These are phyloP conservation scores for Fusarium sp. DNA, from an alignment of 2,329 filamentous ascomycete genomes.

Conservation along the genomic window DNA sequence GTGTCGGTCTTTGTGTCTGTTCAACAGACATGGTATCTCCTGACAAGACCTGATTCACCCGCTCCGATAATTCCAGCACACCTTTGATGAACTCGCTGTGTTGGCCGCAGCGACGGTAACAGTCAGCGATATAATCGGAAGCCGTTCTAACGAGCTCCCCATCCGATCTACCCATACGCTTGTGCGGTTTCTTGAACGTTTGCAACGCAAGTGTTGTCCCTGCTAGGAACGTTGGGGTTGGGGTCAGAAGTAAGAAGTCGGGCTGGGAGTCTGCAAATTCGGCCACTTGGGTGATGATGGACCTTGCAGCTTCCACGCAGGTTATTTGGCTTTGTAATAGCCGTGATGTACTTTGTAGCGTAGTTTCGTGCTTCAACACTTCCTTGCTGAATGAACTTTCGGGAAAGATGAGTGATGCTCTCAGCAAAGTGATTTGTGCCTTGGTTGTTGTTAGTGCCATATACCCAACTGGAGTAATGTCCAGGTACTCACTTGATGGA, in stretches of 20 bases:
- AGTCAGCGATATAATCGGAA: slow-evolving; percentile 33
- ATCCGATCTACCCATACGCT: slow-evolving; percentile 43
- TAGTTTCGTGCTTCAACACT: slow-evolving; percentile 33
- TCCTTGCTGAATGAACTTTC: slow-evolving; percentile 34
- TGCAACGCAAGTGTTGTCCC: slow-evolving; percentile 37
- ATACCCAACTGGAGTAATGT: not conserved
- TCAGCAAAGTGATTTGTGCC: slow-evolving; percentile 41
- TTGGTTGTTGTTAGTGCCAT: not conserved
- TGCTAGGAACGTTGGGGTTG: slow-evolving; percentile 36
- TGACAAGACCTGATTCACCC: slow-evolving; percentile 36
- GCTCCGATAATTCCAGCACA: slow-evolving; percentile 27
- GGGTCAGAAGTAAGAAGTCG: slow-evolving; percentile 33
- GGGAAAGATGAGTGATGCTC: slow-evolving; percentile 40
- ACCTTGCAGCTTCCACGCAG: slow-evolving; percentile 39
- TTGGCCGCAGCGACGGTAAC: slow-evolving; percentile 30
- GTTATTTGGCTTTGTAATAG: slow-evolving; percentile 38
- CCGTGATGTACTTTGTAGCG: slow-evolving; percentile 23
- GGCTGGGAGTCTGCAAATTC: slow-evolving; percentile 37
- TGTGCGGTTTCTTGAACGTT: slow-evolving; percentile 44
- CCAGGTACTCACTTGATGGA: slow-evolving; percentile 19
- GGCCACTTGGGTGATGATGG: slow-evolving; percentile 39
- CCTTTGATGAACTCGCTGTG: slow-evolving; percentile 34
- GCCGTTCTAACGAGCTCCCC: slow-evolving; percentile 38
- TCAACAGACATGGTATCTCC: slow-evolving; percentile 19
- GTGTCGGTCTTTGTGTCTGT: slow-evolving; percentile 9